Conservation (phyloP, 176 grass and related monocot genomes). For the Carex scoparia region DNA sequence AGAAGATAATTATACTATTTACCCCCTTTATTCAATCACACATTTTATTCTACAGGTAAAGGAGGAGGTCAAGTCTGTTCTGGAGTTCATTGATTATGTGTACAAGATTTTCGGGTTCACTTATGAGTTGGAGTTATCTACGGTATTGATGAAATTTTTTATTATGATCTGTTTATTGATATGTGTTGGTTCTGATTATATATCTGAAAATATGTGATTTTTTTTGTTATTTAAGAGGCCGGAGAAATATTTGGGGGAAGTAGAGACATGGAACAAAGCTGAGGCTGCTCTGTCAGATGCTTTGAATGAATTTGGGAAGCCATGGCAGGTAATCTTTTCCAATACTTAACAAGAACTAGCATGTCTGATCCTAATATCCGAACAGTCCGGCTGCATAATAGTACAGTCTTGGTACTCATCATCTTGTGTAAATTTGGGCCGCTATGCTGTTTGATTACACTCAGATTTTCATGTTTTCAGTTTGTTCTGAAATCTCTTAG, state of each 20-base stretch:
- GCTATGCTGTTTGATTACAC: not conserved
- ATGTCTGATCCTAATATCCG: not conserved
- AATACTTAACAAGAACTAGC: not conserved
- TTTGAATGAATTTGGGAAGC: slow-evolving; percentile 90
- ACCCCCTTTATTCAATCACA: not conserved
- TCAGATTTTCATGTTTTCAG: not conserved
- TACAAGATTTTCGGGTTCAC: slow-evolving; percentile 91
- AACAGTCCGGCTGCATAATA: not conserved
- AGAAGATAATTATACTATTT: not conserved
- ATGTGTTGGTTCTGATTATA: not conserved
- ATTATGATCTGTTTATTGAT: not conserved
- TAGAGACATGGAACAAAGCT: slow-evolving; percentile 97
- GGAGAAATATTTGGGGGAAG: slow-evolving; percentile 93
- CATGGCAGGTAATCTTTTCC: slow-evolving; percentile 64
- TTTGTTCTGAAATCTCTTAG: not conserved
- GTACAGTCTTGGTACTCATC: not conserved
- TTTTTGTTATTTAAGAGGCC: slow-evolving; percentile 52
- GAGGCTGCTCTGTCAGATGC: slow-evolving; percentile 87
- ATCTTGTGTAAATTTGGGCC: not conserved
- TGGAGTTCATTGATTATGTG: slow-evolving; percentile 88
- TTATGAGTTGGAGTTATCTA: slow-evolving; percentile 93
- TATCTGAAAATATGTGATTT: slow-evolving; percentile 1
- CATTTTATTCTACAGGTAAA: slow-evolving; percentile 64
- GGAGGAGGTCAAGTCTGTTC: slow-evolving; percentile 67
- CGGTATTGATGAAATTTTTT: slow-evolving; percentile 50